Base-by-base conservation (phyloP, 805 yeast species). In the Nakazawaea ambrosiae region DNA sequence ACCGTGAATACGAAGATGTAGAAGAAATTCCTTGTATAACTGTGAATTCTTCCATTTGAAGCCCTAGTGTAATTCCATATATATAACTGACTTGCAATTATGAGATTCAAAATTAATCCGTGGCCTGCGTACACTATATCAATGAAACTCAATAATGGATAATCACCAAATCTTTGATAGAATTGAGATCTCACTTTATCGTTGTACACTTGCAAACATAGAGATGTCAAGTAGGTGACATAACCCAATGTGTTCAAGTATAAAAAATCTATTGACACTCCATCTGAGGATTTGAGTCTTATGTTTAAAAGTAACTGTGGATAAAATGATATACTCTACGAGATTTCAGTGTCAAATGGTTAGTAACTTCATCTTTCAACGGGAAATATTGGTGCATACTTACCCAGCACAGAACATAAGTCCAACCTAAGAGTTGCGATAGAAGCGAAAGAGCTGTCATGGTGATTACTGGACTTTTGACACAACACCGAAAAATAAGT, bases 91-190 rank as follows among this genome's bases (percentile, higher is more conserved):
- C 57, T 53, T 7, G 64, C 45, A 6, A 61, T 52, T 1, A 71
- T 52, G 5, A 58, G 17, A 26, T 69, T 67, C 39, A 73, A 31
- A 0, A 61, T 6, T 6, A 66, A 46, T 0, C 80, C 79, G 51
- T 74, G 79, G 4, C 53, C 36, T 2, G 74, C 60, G 43, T 73
- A 74, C 20, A 63, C 50, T 12, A 73, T 45, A 50, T 74, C 81
- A 17, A 68, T 64, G 3, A 35, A 31, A 1, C 75, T 57, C 8
- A 70, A 56, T 17, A 67, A 45, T 2, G 78, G 79, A 31, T 49
- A 38, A 20, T 48, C 49, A 51, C 70, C 53, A 40, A 55, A 56
- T 15, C 42, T 40, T 11, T 34, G 33, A 27, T 48, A 37, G 43
- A 61, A 64, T 18, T 58, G 54, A 4, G 42, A 33, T 18, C 65